A percentile compares a stretch with the other conserved stretches of the same genome.
Conservation (phyloP, 1,139 yeast genomes). For the Yamadazyma dendronema region DNA sequence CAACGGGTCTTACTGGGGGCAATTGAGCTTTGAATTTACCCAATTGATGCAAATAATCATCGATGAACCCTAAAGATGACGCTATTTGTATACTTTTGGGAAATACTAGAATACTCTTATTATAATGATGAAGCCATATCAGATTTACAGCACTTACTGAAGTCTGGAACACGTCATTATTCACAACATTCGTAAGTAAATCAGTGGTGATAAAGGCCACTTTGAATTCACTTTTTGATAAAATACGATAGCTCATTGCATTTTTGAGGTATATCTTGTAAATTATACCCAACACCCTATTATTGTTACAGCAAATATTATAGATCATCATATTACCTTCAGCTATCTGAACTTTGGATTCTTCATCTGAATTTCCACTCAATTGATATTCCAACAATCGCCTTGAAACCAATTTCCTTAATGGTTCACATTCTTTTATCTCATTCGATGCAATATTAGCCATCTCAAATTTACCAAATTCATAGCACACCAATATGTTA, state of each 20-base stretch:
- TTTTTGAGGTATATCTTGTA: constrained; percentile 30
- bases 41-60: constrained; percentile 19
- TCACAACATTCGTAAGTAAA: background rate
- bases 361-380: constrained; percentile 20
- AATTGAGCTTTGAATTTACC: constrained; percentile 17
- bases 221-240: constrained; percentile 25
- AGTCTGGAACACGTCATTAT: constrained; percentile 7
- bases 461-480: constrained; percentile 29
- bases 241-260: constrained; percentile 28
- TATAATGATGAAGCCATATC: constrained; percentile 15
- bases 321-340: constrained; percentile 30
- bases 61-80: constrained; percentile 13
- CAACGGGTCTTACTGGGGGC: background rate
- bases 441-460: constrained; percentile 10
- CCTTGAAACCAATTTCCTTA: constrained; percentile 19
- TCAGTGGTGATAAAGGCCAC: constrained; percentile 21
- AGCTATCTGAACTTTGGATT: constrained; percentile 17
- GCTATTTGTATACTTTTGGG: constrained; percentile 16
- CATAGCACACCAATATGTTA: constrained; percentile 20
- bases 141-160: constrained; percentile 16
- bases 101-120: constrained; percentile 21
- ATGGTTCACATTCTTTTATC: constrained; percentile 1
- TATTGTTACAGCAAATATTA: constrained; percentile 21
- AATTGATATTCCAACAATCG: constrained; percentile 28
- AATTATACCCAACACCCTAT: constrained; percentile 25